phyloP scores from a whole-genome alignment of 2,329 filamentous ascomycete species.

The Cucurbitaria berberidis region DNA sequence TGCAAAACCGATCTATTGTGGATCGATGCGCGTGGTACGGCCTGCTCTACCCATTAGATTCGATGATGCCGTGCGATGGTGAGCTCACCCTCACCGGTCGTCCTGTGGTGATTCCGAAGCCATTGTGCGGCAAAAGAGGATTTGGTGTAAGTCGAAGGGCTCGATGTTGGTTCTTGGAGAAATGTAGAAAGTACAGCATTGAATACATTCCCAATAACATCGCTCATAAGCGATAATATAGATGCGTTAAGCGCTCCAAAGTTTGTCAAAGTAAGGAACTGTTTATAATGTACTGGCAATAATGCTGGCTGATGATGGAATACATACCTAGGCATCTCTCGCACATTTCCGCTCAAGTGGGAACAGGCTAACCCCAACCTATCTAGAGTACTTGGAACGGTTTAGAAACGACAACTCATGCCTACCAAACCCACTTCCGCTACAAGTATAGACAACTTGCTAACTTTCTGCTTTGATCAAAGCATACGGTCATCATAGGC shows the following conservation, averaged over 20 bases:
- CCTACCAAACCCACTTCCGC: too few relatives aligned
- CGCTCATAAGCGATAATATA: neutral
- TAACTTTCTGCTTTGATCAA: too few relatives aligned
- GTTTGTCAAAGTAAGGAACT: neutral
- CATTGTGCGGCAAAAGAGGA: neutral
- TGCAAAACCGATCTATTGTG: neutral
- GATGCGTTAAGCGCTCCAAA: neutral
- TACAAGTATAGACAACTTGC: too few relatives aligned
- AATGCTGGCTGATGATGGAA: neutral
- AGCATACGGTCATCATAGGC: too few relatives aligned
- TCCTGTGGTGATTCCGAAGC: neutral
- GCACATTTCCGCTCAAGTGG: neutral
- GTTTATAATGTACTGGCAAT: neutral
- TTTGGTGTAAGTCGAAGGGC: neutral
- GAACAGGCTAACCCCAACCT: neutral
- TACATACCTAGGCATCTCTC: neutral
- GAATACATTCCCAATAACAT: neutral
- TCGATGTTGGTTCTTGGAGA: neutral
- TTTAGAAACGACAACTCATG: too few relatives aligned
- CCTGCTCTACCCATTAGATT: slow-evolving; percentile 2
- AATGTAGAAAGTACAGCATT: neutral
- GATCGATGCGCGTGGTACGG: neutral
- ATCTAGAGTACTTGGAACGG: neutral
- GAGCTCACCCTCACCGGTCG: slow-evolving; percentile 3
- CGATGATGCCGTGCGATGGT: slow-evolving; percentile 1